These are phyloP conservation scores for Epithemia pelagica DNA, from an alignment of 108 stramenopile genomes.

Conservation along the genomic window DNA sequence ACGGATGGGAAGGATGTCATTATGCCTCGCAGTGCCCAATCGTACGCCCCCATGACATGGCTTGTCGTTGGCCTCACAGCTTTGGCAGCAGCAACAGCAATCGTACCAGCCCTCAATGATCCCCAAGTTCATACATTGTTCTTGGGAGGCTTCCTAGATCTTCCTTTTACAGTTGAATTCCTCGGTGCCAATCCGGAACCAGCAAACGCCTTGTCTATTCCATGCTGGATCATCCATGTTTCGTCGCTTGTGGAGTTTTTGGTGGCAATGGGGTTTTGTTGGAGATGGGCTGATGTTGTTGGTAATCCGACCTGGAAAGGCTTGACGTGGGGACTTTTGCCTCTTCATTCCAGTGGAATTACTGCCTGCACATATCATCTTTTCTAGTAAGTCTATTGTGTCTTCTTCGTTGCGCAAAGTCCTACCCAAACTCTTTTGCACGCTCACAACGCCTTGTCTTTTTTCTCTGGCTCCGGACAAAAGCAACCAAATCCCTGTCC, in stretches of 20 bases:
- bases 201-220: slow-evolving; percentile 42
- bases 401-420: too few relatives aligned
- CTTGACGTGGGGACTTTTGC: slow-evolving; percentile 87
- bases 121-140: slow-evolving; percentile 68
- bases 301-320: slow-evolving; percentile 82
- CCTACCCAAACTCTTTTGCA: too few relatives aligned
- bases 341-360: slow-evolving; percentile 84
- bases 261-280: slow-evolving; percentile 86
- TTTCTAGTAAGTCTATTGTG: slow-evolving; percentile 43
- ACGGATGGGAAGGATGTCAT: neutral
- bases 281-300: slow-evolving; percentile 68
- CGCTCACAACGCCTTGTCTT: too few relatives aligned
- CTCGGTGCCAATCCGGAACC: slow-evolving; percentile 55
- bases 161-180: slow-evolving; percentile 28
- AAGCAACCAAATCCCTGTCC: slow-evolving; percentile 61
- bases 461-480: too few relatives aligned
- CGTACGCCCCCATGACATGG: slow-evolving; percentile 61
- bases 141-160: slow-evolving; percentile 66
- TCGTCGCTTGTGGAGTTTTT: slow-evolving; percentile 83
- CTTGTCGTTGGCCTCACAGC: slow-evolving; percentile 51
- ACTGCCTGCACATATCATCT: slow-evolving; percentile 91
- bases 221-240: slow-evolving; percentile 87
- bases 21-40: slow-evolving; percentile 48
- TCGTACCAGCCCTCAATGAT: slow-evolving; percentile 47
- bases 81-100: slow-evolving; percentile 48